A percentile compares a stretch with the other conserved stretches of the same genome.
Conservation (phyloP, 352 stramenopile species). For the Globisporangium canariense region DNA sequence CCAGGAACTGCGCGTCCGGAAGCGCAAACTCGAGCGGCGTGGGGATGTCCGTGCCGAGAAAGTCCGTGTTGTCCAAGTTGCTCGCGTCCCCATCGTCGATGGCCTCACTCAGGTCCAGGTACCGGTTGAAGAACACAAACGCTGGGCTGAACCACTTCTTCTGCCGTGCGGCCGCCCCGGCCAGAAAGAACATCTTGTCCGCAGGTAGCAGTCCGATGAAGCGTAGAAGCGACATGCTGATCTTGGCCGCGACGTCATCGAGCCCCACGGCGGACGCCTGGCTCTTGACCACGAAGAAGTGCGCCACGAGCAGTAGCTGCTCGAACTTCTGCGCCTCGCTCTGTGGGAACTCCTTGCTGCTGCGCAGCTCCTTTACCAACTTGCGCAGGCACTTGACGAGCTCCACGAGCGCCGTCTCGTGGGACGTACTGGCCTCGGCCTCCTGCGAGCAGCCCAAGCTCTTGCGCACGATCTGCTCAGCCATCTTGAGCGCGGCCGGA, state of each 20-base stretch:
- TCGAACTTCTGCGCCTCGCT: conserved; percentile 67
- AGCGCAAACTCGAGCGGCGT: conserved; percentile 72
- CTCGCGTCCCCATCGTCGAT: conserved; percentile 89
- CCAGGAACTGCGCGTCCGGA: conserved; percentile 73
- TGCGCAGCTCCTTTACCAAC: conserved; percentile 68
- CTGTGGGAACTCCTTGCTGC: conserved; percentile 47
- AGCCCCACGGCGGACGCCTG: conserved; percentile 53
- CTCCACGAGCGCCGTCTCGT: conserved; percentile 47
- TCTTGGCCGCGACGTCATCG: conserved; percentile 69
- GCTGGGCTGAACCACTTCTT: conserved; percentile 90
- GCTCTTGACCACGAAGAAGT: conserved; percentile 78
- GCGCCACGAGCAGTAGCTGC: conserved; percentile 69
- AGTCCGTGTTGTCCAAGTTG: conserved; percentile 93
- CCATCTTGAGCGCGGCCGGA: conserved; percentile 44
- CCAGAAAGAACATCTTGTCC: conserved; percentile 95
- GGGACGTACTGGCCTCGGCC: conserved; percentile 38
- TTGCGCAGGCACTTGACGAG: conserved; percentile 70
- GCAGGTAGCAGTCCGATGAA: conserved; percentile 86
- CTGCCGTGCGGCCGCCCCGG: conserved; percentile 72
- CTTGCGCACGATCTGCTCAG: conserved; percentile 54
- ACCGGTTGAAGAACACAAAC: conserved; percentile 95
- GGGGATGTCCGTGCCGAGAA: conserved; percentile 91
- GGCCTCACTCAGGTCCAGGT: conserved; percentile 92
- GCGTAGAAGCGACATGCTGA: conserved; percentile 86
- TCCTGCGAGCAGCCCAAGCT: conserved; percentile 41